A percentile compares a stretch with the other conserved stretches of the same genome.
phyloP scores from a whole-genome alignment of 2,329 filamentous ascomycete species.

The Bipolaris cookei region DNA sequence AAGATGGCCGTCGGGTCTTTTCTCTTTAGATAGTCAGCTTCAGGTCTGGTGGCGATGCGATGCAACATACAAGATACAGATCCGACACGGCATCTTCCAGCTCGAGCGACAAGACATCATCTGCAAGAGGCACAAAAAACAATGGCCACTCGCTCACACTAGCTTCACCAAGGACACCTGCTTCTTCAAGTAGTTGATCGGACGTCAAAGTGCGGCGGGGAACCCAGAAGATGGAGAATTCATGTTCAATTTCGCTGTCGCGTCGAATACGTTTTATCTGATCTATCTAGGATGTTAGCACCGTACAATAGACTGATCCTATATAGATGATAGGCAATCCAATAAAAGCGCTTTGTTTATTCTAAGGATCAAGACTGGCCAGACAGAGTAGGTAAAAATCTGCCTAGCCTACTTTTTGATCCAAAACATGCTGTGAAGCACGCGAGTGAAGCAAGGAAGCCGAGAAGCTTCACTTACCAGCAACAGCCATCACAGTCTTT shows the following conservation, averaged over 20 bases:
- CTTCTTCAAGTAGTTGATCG: constrained; percentile 89
- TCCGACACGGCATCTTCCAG: constrained; percentile 86
- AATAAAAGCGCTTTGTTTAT: constrained; percentile 46
- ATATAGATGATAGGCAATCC: constrained; percentile 35
- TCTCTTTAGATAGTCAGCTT: constrained; percentile 55
- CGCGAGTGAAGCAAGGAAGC: constrained; percentile 12
- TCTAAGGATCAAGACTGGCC: constrained; percentile 64
- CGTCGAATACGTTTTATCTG: constrained; percentile 90
- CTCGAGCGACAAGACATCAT: constrained; percentile 89
- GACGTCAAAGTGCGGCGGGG: constrained; percentile 90
- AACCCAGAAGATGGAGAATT: constrained; percentile 96
- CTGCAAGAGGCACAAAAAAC: constrained; percentile 89
- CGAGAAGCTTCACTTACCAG: constrained; percentile 66
- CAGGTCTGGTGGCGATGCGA: neutral
- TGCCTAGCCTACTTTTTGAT: constrained; percentile 66
- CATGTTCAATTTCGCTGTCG: constrained; percentile 88
- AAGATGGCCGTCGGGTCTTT: constrained; percentile 93
- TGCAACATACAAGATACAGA: constrained; percentile 71
- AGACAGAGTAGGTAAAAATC: constrained; percentile 60
- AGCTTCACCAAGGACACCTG: constrained; percentile 89
- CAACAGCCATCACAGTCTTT: constrained; percentile 81
- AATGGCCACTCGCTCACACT: constrained; percentile 86
- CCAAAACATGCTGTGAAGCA: constrained; percentile 47
- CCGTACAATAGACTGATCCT: constrained; percentile 38
- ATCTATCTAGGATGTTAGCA: constrained; percentile 67